These are phyloP conservation scores for Panaeolus cyanescens DNA, from an alignment of 768 basidiomycete species.

Conservation along the genomic window DNA sequence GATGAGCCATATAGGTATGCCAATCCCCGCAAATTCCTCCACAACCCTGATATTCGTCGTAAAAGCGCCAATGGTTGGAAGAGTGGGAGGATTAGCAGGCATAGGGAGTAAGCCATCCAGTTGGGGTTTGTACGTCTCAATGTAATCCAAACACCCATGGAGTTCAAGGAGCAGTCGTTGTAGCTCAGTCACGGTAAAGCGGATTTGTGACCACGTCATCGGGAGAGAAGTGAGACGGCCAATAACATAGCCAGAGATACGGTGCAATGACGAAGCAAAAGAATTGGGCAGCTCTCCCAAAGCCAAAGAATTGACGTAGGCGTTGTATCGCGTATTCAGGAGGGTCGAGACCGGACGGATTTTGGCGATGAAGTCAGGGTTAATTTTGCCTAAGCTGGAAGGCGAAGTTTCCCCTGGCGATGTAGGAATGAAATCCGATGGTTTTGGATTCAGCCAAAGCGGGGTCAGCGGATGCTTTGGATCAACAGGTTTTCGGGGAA, in stretches of 20 bases:
- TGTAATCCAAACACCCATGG: background rate
- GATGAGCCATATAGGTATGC: constrained; percentile 8
- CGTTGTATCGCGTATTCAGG: too few species aligned
- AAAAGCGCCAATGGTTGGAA: background rate
- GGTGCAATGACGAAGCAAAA: too few species aligned
- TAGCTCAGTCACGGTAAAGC: constrained; percentile 1
- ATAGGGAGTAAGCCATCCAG: background rate
- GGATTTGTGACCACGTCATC: background rate
- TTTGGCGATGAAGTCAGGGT: too few species aligned
- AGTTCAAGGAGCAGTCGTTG: background rate
- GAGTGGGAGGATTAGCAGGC: too few species aligned
- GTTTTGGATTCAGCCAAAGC: constrained; percentile 4
- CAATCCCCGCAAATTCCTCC: constrained; percentile 1
- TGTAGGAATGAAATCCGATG: background rate
- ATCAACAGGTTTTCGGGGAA: constrained; percentile 7
- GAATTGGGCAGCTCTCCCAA: too few species aligned
- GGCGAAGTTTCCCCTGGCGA: too few species aligned
- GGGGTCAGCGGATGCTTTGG: constrained; percentile 2
- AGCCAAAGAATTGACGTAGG: too few species aligned
- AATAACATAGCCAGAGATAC: too few species aligned
- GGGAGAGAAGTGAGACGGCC: background rate
- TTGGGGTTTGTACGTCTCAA: background rate
- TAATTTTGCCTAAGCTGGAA: too few species aligned
- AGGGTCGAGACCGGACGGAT: too few species aligned
- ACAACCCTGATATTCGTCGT: background rate